A percentile compares a stretch with the other conserved stretches of the same genome.
Conservation (phyloP, 495 filamentous ascomycete genomes). For the Hypomontagnella submonticulosa region DNA sequence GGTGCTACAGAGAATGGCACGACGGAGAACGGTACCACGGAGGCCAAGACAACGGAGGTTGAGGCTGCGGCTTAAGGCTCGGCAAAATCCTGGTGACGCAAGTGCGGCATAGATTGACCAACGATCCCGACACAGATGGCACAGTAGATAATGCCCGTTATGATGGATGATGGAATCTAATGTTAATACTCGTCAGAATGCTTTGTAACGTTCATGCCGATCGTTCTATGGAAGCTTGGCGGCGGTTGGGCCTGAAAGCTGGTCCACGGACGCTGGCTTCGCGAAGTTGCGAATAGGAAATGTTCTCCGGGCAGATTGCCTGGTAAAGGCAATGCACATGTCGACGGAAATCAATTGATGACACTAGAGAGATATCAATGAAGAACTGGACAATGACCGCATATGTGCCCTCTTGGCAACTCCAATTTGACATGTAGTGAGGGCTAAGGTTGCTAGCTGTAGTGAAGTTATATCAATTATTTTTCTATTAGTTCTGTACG, state of each 20-base stretch:
- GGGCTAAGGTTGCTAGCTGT: background rate
- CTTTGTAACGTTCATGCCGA: slow-evolving; percentile 29
- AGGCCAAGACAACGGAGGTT: slow-evolving; percentile 11
- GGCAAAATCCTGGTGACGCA: background rate
- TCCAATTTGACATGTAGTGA: slow-evolving; percentile 5
- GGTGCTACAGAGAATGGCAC: slow-evolving; percentile 24
- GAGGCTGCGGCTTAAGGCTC: slow-evolving; percentile 25
- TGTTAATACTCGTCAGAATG: slow-evolving; percentile 40
- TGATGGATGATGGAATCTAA: slow-evolving; percentile 33
- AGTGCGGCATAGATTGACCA: slow-evolving; percentile 2
- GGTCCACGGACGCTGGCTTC: slow-evolving; percentile 9
- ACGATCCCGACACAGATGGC: slow-evolving; percentile 14
- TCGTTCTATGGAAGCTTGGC: slow-evolving; percentile 20
- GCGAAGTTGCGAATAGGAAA: slow-evolving; percentile 9
- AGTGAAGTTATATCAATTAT: slow-evolving; percentile 14
- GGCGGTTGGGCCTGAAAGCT: slow-evolving; percentile 6
- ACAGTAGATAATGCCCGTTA: slow-evolving; percentile 29
- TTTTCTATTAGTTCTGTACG: background rate
- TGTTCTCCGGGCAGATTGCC: background rate
- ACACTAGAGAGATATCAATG: slow-evolving; percentile 19
- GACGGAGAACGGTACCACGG: slow-evolving; percentile 18
- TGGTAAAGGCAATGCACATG: slow-evolving; percentile 4
- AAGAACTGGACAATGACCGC: slow-evolving; percentile 9
- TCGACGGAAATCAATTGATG: slow-evolving; percentile 17
- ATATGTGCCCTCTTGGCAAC: background rate